Percentiles rank a stretch among this genome's conserved stretches.
These are phyloP conservation scores for Candida maris DNA, from an alignment of 805 yeast species.

Conservation along the genomic window DNA sequence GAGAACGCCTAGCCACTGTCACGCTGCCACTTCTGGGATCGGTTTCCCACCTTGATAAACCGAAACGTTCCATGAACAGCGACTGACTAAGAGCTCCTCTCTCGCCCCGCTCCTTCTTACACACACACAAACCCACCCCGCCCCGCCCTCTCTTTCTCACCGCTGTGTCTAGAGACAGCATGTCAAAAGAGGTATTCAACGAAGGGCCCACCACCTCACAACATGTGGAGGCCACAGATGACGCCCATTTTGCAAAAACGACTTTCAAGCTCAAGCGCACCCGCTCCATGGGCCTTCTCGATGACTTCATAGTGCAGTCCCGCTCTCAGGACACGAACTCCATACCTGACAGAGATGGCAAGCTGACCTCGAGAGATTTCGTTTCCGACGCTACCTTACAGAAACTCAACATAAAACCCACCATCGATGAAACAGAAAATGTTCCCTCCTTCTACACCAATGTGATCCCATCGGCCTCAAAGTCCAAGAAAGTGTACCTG, in stretches of 20 bases:
- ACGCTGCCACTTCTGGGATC: too few relatives aligned
- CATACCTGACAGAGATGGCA: slow-evolving; percentile 46
- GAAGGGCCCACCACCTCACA: slow-evolving; percentile 64
- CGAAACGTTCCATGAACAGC: too few relatives aligned
- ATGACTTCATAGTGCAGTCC: slow-evolving; percentile 44
- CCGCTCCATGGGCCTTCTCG: slow-evolving; percentile 75
- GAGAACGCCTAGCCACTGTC: too few relatives aligned
- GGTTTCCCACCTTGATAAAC: too few relatives aligned
- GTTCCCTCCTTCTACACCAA: slow-evolving; percentile 28
- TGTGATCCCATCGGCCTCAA: slow-evolving; percentile 21
- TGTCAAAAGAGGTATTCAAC: slow-evolving; percentile 38
- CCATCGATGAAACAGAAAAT: slow-evolving; percentile 16
- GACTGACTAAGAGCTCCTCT: too few relatives aligned
- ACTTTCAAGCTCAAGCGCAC: slow-evolving; percentile 78
- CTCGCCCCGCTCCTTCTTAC: too few relatives aligned
- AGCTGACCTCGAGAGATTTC: slow-evolving; percentile 88
- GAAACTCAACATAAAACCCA: slow-evolving; percentile 47
- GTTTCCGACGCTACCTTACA: slow-evolving; percentile 94
- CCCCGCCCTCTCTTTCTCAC: too few relatives aligned
- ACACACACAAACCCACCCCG: too few relatives aligned
- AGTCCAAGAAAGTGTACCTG: slow-evolving; percentile 7
- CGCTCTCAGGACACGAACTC: slow-evolving; percentile 18
- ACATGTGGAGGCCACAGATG: slow-evolving; percentile 67
- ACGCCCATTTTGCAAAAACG: slow-evolving; percentile 63
- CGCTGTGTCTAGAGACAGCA: too few relatives aligned